A percentile compares a stretch with the other conserved stretches of the same genome.
These are phyloP conservation scores for Hyaloperonospora arabidopsidis DNA, from an alignment of 352 stramenopile genomes.

Conservation along the genomic window DNA sequence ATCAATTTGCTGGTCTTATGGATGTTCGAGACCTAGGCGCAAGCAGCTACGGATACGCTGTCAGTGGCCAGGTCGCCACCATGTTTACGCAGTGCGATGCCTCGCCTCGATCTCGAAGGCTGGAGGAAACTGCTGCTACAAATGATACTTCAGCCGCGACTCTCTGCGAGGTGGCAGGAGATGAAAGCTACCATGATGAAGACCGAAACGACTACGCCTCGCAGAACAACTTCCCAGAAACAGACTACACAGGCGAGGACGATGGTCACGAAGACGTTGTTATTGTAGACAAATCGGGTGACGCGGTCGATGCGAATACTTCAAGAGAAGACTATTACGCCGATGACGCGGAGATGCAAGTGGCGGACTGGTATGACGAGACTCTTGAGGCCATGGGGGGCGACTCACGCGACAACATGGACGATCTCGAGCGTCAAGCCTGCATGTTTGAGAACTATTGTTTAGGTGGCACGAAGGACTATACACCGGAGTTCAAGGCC, in stretches of 20 bases:
- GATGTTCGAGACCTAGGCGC: conserved; percentile 38
- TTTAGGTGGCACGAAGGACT: conserved; percentile 41
- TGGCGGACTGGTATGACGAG: conserved; percentile 43
- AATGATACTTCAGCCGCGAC: conserved; percentile 7
- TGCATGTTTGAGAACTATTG: conserved; percentile 53
- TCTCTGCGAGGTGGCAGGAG: conserved; percentile 11
- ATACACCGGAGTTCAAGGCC: conserved; percentile 39
- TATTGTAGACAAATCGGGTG: conserved; percentile 11
- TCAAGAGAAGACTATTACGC: conserved; percentile 18
- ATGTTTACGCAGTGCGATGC: conserved; percentile 40
- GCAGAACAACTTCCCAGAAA: conserved; percentile 21
- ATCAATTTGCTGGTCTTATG: conserved; percentile 40
- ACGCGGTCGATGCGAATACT: conserved; percentile 3
- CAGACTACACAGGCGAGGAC: conserved; percentile 18
- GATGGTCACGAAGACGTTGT: conserved; percentile 19
- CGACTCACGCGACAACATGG: conserved; percentile 29
- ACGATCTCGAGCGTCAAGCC: conserved; percentile 46
- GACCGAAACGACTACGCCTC: conserved; percentile 15
- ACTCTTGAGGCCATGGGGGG: conserved; percentile 30
- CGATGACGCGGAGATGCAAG: conserved; percentile 28
- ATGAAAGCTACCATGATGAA: conserved; percentile 9
- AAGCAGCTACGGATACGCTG: conserved; percentile 48
- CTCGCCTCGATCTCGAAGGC: conserved; percentile 16
- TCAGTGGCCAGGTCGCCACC: conserved; percentile 34
- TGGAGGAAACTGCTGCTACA: conserved; percentile 12